Conservation (phyloP, 2,329 filamentous ascomycete species). For the Orbilia oligospora region DNA sequence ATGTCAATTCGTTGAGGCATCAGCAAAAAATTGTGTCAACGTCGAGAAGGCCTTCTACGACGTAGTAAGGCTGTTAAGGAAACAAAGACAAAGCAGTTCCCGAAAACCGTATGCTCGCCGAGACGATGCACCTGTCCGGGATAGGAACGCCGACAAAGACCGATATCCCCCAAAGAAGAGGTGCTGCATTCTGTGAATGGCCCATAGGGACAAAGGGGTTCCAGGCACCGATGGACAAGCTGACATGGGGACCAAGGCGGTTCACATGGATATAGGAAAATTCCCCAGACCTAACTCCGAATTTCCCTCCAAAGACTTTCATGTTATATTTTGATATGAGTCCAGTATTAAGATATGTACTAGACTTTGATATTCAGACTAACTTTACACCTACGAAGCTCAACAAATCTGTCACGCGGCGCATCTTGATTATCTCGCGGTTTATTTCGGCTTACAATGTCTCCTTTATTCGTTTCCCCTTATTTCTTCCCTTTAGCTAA, state of each 20-base stretch:
- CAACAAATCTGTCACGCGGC: slow-evolving; percentile 57
- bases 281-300: slow-evolving; percentile 17
- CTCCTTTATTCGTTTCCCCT: slow-evolving; percentile 29
- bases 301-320: slow-evolving; percentile 35
- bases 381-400: slow-evolving; percentile 52
- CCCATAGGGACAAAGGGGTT: slow-evolving; percentile 8
- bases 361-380: slow-evolving; percentile 56
- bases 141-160: slow-evolving; percentile 48
- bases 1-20: slow-evolving; percentile 97
- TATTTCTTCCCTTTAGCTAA: slow-evolving; percentile 6
- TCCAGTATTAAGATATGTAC: slow-evolving; percentile 51
- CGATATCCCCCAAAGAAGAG: slow-evolving; percentile 48
- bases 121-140: slow-evolving; percentile 40
- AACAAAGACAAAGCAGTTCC: slow-evolving; percentile 76
- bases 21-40: slow-evolving; percentile 97
- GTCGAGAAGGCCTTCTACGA: slow-evolving; percentile 99
- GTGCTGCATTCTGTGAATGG: slow-evolving; percentile 56
- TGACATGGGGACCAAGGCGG: slow-evolving; percentile 10
- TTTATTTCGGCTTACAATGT: slow-evolving; percentile 34
- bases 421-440: slow-evolving; percentile 45
- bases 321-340: slow-evolving; percentile 50
- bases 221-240: background rate
- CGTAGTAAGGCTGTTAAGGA: slow-evolving; percentile 89
- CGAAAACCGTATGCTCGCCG: slow-evolving; percentile 60
- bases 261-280: slow-evolving; percentile 24